Evolutionary conservation across 2,329 filamentous ascomycete genomes (phyloP).

Genomic region (Diaporthe vexans): DNA sequence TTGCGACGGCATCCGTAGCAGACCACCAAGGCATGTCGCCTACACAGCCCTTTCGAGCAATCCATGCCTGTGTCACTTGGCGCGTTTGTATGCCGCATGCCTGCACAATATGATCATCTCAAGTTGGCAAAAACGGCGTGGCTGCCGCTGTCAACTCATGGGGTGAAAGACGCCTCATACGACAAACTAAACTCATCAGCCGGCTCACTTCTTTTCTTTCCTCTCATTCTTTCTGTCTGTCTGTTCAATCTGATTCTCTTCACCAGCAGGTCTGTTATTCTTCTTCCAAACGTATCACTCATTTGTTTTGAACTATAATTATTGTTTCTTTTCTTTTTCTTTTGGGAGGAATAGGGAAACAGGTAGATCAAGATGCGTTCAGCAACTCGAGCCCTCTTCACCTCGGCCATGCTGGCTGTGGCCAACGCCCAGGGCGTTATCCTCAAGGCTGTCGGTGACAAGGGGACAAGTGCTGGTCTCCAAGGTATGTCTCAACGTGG

Average conservation of each 20-base stretch:
- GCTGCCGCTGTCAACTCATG: constrained; percentile 22
- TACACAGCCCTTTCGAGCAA: constrained; percentile 22
- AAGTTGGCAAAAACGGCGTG: constrained; percentile 18
- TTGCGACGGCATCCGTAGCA: constrained; percentile 39
- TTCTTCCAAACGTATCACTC: constrained; percentile 9
- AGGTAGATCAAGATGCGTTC: constrained; percentile 37
- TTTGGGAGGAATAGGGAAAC: not conserved
- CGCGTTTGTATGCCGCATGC: not conserved
- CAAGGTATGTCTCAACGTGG: constrained; percentile 5
- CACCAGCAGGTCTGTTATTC: constrained; percentile 39
- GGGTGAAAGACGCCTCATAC: not conserved
- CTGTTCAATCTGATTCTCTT: constrained; percentile 11
- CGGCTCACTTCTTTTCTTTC: not conserved
- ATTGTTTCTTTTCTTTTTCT: constrained; percentile 1
- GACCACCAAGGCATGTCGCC: constrained; percentile 26
- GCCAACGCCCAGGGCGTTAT: constrained; percentile 39
- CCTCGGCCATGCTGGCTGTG: constrained; percentile 41
- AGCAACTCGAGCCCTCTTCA: constrained; percentile 30
- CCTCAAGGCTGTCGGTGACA: constrained; percentile 37
- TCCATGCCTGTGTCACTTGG: constrained; percentile 11
- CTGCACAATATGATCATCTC: constrained; percentile 1
- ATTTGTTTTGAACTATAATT: constrained; percentile 13
- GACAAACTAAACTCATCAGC: not conserved
- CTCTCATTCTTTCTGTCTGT: constrained; percentile 2
- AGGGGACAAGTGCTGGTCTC: constrained; percentile 36